Base-by-base conservation (phyloP, 1,284 basidiomycete species). In the Ganoderma sp. region DNA sequence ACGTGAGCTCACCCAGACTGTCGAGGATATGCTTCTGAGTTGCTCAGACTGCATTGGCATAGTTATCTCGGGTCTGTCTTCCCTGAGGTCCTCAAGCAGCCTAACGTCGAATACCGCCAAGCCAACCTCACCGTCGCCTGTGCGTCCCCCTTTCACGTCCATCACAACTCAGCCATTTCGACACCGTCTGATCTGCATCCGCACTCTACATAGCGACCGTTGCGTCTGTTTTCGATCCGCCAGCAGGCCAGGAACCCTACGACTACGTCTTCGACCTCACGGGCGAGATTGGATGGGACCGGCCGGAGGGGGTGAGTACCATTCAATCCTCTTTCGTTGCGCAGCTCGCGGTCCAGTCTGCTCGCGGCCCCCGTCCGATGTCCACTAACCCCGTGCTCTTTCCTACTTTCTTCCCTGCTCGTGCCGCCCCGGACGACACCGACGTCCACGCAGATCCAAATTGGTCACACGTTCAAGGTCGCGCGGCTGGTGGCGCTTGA, bases 1-100 rank as follows among this genome's bases (percentile, higher is more conserved):
- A 96, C 94, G 90, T 95, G 78, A 75, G 12, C 10, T 59, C n/a
- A 14, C 41, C 1, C 3, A 19, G 39, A 25, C 7, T 43, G 41
- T 25, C 8, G 39, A n/a, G 7, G n/a, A 28, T 25, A 56, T 19
- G 22, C 22, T 10, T 43, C 34, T 56, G 67, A 50, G 63, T 37
- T 43, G 64, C 70, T 69, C 54, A 64, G 65, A 58, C 61, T 45
- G 39, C 42, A 42, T 63, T 41, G n/a, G 58, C 61, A 50, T 74
- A 95, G 93, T 43, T 96, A 96, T 79, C 84, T 96, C 71, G 94
- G 95, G 42, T 82, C 87, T 37, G 87, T 90, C 68, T 96, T 96
- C 76, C 87, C 88, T 52, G 82, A 88, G 61, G 81, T 94, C 32
- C 83, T 96, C 9, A 79, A 82, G 73, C 90, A 88, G 66, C 83